phyloP scores from a whole-genome alignment of 2,329 filamentous ascomycete species.

The Epichloe baconii region DNA sequence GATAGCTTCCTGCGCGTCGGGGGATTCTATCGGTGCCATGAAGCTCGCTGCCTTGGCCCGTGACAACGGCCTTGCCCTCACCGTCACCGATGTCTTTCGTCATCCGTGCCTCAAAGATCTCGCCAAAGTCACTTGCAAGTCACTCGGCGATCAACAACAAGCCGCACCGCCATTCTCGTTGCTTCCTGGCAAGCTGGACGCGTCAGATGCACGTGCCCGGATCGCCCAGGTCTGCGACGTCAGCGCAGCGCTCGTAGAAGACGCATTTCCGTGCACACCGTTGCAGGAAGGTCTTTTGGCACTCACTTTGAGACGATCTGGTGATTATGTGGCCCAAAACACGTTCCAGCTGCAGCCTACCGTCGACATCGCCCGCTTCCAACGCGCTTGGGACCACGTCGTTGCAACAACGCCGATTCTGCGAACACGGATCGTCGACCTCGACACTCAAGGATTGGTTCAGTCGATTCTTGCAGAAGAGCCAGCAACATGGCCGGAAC shows the following conservation, averaged over 20 bases:
- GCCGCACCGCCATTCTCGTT: not conserved
- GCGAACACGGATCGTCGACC: slow-evolving; percentile 3
- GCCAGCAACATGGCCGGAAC: slow-evolving; percentile 14
- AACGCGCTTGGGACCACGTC: slow-evolving; percentile 2
- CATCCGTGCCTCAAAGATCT: slow-evolving; percentile 4
- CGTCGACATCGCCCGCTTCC: slow-evolving; percentile 1
- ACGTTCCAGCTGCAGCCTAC: not conserved
- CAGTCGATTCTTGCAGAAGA: slow-evolving; percentile 1
- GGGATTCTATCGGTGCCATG: slow-evolving; percentile 11
- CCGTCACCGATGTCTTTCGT: slow-evolving; percentile 26
- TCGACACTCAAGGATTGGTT: not conserved
- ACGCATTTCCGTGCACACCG: slow-evolving; percentile 3
- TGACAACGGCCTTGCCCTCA: slow-evolving; percentile 20
- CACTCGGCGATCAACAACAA: not conserved
- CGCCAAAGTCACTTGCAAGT: not conserved
- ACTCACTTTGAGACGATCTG: not conserved
- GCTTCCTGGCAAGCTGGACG: not conserved
- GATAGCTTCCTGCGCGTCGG: slow-evolving; percentile 7
- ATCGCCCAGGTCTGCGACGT: slow-evolving; percentile 1
- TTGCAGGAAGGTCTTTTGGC: slow-evolving; percentile 4
- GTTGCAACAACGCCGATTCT: slow-evolving; percentile 1
- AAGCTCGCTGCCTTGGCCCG: slow-evolving; percentile 26
- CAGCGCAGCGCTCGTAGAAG: not conserved
- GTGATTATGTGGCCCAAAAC: slow-evolving; percentile 2
- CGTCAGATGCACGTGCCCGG: not conserved